These are phyloP conservation scores for Fraxinus xanthoxyloides DNA, from an alignment of 305 asterid species.

Conservation along the genomic window DNA sequence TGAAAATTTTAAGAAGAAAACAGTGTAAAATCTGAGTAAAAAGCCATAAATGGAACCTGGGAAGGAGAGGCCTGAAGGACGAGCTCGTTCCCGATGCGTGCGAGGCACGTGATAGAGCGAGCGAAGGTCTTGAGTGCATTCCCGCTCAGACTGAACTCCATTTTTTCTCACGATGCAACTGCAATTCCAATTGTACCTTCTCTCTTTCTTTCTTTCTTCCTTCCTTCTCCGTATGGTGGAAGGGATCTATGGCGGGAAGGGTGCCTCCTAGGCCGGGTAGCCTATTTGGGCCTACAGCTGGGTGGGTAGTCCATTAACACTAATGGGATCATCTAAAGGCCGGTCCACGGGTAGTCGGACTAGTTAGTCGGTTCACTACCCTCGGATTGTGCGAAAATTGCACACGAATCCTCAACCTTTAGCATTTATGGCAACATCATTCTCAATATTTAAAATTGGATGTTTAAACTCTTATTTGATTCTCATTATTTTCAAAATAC, in stretches of 20 bases:
- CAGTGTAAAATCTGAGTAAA: not conserved
- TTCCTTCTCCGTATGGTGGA: not conserved
- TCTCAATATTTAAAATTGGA: not conserved
- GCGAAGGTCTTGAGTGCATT: slow-evolving; percentile 74
- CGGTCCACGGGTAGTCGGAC: not conserved
- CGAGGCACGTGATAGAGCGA: slow-evolving; percentile 84
- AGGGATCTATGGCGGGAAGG: slow-evolving; percentile 13
- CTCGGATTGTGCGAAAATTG: not conserved
- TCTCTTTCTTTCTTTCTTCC: too few relatives aligned
- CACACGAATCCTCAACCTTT: not conserved
- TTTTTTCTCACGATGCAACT: slow-evolving; percentile 19
- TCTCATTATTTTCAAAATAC: too few relatives aligned
- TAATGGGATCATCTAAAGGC: not conserved
- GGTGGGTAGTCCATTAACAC: not conserved
- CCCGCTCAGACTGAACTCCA: slow-evolving; percentile 85
- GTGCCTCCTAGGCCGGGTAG: not conserved
- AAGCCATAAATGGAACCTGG: slow-evolving; percentile 40
- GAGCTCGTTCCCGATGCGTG: slow-evolving; percentile 89
- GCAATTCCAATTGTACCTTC: not conserved
- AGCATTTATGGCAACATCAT: not conserved
- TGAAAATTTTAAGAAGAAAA: not conserved
- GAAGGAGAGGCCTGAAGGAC: slow-evolving; percentile 78
- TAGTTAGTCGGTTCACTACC: not conserved
- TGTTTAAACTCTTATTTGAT: not conserved
- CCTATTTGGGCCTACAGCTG: not conserved